These are phyloP conservation scores for Petunia secreta DNA, from an alignment of 257 asterid species.

Conservation along the genomic window DNA sequence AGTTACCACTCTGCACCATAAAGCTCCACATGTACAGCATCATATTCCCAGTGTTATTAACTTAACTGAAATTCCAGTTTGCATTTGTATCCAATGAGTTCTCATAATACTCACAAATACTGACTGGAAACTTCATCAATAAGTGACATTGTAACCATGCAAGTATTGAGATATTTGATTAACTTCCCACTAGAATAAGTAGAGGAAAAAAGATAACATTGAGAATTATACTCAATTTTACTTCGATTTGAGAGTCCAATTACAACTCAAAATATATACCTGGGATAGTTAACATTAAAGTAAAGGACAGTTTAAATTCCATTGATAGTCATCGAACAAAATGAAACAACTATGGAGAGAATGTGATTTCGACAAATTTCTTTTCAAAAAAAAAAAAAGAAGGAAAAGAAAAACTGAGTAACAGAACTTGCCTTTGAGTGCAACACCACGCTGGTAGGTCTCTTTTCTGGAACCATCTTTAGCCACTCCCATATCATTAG, in stretches of 20 bases:
- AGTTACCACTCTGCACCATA: background rate
- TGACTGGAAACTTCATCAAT: constrained; percentile 12
- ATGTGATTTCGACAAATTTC: background rate
- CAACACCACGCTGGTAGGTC: constrained; percentile 90
- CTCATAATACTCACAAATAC: background rate
- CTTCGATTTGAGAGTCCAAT: background rate
- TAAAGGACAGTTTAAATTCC: constrained; percentile 13
- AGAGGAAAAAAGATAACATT: background rate
- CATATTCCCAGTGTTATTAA: constrained; percentile 21
- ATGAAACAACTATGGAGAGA: constrained; percentile 9
- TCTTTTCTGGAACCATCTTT: constrained; percentile 83
- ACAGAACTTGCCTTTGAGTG: constrained; percentile 70
- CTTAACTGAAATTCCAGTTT: background rate
- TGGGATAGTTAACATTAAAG: background rate
- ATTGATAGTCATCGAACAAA: background rate
- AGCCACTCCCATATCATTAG: constrained; percentile 98
- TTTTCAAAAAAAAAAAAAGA: background rate
- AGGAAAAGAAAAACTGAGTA: constrained; percentile 2
- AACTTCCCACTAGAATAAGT: background rate
- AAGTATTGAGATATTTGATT: constrained; percentile 14
- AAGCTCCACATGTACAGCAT: constrained; percentile 10
- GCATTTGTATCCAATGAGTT: background rate
- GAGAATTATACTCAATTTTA: constrained; percentile 5
- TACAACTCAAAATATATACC: background rate
- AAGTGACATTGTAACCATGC: background rate